phyloP scores from a whole-genome alignment of 2,329 filamentous ascomycete species.

The Knufia petricola region DNA sequence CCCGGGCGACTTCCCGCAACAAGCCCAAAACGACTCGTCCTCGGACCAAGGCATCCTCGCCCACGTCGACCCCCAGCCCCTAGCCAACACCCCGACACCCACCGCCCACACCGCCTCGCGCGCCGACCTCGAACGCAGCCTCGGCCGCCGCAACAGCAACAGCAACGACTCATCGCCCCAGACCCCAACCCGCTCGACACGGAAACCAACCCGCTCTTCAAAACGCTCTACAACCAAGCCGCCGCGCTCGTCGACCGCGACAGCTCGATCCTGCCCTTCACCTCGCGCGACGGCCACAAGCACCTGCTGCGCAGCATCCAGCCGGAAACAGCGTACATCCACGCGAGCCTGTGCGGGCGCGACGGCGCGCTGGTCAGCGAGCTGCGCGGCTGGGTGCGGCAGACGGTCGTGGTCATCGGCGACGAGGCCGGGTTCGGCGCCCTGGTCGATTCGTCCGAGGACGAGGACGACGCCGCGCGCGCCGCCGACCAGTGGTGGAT shows the following conservation, averaged over 20 bases:
- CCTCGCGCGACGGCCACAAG: constrained; percentile 67
- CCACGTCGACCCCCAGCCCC: constrained; percentile 30
- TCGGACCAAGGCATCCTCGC: constrained; percentile 51
- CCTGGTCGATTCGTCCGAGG: constrained; percentile 67
- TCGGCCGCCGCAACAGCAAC: too few relatives aligned
- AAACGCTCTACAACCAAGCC: constrained; percentile 71
- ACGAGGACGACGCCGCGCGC: constrained; percentile 44
- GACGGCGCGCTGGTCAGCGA: constrained; percentile 65
- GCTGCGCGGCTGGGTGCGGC: constrained; percentile 52
- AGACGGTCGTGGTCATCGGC: constrained; percentile 51
- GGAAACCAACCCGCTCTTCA: constrained; percentile 56
- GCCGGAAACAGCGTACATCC: constrained; percentile 78
- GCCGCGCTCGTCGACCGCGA: constrained; percentile 71
- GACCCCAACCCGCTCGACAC: constrained; percentile 23
- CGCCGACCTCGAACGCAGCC: not conserved
- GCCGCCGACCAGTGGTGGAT: constrained; percentile 56
- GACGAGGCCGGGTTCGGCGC: constrained; percentile 56
- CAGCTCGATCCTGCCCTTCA: constrained; percentile 81
- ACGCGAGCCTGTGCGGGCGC: constrained; percentile 69
- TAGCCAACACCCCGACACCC: constrained; percentile 35
- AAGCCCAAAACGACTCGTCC: constrained; percentile 21
- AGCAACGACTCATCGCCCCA: too few relatives aligned
- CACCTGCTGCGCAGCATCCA: constrained; percentile 79
- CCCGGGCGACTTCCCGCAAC: constrained; percentile 42
- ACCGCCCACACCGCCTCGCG: constrained; percentile 30